These are phyloP conservation scores for Fusarium coicis DNA, from an alignment of 2,329 filamentous ascomycete genomes.

Conservation along the genomic window DNA sequence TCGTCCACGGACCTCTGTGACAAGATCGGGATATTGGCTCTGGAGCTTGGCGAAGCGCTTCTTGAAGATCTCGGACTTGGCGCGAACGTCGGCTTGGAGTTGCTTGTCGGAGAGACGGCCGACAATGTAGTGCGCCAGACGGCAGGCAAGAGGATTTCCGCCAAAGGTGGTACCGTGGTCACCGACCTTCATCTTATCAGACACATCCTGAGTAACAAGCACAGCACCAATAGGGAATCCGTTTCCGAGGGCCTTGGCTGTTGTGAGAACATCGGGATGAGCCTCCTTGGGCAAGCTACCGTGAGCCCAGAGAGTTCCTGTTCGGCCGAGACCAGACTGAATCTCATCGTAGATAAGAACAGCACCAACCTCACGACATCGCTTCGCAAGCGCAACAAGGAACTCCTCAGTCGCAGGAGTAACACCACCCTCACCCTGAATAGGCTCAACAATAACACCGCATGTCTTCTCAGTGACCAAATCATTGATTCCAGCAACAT, in stretches of 20 bases:
- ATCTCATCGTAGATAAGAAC: constrained; percentile 97
- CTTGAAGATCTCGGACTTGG: constrained; percentile 68
- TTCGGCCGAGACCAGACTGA: constrained; percentile 90
- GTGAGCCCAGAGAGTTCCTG: constrained; percentile 92
- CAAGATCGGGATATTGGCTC: constrained; percentile 69
- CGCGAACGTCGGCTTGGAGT: constrained; percentile 75
- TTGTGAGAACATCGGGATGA: constrained; percentile 93
- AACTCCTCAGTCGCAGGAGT: constrained; percentile 86
- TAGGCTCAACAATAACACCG: constrained; percentile 95
- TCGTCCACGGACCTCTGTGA: constrained; percentile 82
- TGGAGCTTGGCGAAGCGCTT: constrained; percentile 60
- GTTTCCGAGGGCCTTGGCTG: constrained; percentile 95
- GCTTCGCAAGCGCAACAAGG: constrained; percentile 80
- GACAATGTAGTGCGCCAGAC: constrained; percentile 88
- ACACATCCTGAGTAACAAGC: constrained; percentile 54
- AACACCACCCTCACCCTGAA: constrained; percentile 96
- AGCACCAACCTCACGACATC: constrained; percentile 88
- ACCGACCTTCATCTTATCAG: constrained; percentile 63
- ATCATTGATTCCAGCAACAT: constrained; percentile 75
- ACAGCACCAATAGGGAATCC: constrained; percentile 92
- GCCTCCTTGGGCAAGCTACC: constrained; percentile 76
- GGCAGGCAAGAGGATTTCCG: constrained; percentile 87
- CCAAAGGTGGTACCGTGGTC: constrained; percentile 97
- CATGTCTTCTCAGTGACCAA: constrained; percentile 88
- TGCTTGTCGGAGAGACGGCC: constrained; percentile 76